Evolutionary conservation across 371 early-diverging fungal species (phyloP).

Genomic region (Syncephalastrum racemosum): DNA sequence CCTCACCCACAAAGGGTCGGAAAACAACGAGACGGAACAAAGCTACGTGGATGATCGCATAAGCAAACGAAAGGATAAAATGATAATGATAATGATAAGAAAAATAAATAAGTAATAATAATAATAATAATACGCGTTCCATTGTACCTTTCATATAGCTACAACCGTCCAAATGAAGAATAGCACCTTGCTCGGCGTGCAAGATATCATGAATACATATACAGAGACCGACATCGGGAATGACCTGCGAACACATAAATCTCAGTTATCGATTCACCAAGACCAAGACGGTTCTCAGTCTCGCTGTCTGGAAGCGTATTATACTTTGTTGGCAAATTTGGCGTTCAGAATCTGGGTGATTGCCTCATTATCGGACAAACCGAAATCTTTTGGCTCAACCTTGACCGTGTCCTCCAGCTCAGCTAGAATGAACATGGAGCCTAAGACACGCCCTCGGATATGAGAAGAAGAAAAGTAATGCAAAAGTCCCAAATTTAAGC

Average conservation of each 20-base stretch:
- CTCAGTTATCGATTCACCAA: too few relatives aligned
- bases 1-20: conserved; percentile 88
- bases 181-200: conserved; percentile 75
- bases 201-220: conserved; percentile 82
- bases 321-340: conserved; percentile 91
- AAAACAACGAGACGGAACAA: conserved; percentile 87
- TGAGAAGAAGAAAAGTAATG: too few relatives aligned
- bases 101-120: too few relatives aligned
- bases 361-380: conserved; percentile 70
- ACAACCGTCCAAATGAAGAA: conserved; percentile 83
- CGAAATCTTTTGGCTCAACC: conserved; percentile 78
- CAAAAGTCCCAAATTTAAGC: too few relatives aligned
- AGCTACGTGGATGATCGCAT: conserved; percentile 38
- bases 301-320: too few relatives aligned
- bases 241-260: conserved; percentile 46
- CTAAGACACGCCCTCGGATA: too few relatives aligned
- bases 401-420: conserved; percentile 83
- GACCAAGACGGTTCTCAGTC: too few relatives aligned
- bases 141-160: conserved; percentile 68
- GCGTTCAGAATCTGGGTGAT: conserved; percentile 86
- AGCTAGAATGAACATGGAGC: conserved; percentile 80
- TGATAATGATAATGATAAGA: too few relatives aligned
- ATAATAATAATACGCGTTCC: too few relatives aligned
- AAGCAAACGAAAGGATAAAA: too few relatives aligned
- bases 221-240: conserved; percentile 91